Evolutionary conservation across 2,329 filamentous ascomycete species (phyloP).

Genomic region (Plenodomus tracheiphilus): DNA sequence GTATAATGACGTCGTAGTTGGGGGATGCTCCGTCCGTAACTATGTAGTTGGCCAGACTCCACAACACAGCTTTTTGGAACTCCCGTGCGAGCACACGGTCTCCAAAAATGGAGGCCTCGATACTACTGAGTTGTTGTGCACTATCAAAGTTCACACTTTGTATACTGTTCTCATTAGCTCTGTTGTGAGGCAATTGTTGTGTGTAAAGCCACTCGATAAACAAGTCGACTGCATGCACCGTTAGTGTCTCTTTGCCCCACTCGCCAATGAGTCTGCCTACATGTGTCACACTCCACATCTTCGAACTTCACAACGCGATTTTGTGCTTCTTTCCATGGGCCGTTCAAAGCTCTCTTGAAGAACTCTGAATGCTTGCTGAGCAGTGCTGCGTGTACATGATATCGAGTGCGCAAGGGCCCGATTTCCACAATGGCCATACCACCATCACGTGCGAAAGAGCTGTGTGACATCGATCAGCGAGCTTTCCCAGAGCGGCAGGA

Average conservation of each 20-base stretch:
- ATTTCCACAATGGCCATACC: constrained; percentile 5
- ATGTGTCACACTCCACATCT: constrained; percentile 9
- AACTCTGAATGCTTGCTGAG: constrained; percentile 19
- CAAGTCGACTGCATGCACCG: constrained; percentile 4
- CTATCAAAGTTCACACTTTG: no score
- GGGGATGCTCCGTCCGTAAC: neutral
- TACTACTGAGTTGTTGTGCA: neutral
- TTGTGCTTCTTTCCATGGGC: constrained; percentile 15
- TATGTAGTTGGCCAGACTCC: neutral
- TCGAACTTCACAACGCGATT: constrained; percentile 9
- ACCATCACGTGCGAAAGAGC: neutral
- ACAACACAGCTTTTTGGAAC: neutral
- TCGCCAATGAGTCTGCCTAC: no score
- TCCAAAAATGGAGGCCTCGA: constrained; percentile 5
- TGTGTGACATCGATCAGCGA: neutral
- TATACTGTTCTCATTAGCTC: no score
- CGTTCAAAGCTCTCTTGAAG: constrained; percentile 17
- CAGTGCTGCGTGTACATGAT: constrained; percentile 13
- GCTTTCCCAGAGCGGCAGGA: no score
- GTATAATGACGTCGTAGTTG: neutral
- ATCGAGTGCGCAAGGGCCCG: constrained; percentile 5
- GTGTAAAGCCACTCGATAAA: constrained; percentile 23
- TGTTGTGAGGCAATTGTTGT: neutral
- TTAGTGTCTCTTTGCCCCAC: no score
- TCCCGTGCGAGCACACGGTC: constrained; percentile 3